Evolutionary conservation across 176 grass and related monocot species (phyloP), one percentile per base, ranked within the genome.

Genomic region (Paspalum vaginatum): DNA sequence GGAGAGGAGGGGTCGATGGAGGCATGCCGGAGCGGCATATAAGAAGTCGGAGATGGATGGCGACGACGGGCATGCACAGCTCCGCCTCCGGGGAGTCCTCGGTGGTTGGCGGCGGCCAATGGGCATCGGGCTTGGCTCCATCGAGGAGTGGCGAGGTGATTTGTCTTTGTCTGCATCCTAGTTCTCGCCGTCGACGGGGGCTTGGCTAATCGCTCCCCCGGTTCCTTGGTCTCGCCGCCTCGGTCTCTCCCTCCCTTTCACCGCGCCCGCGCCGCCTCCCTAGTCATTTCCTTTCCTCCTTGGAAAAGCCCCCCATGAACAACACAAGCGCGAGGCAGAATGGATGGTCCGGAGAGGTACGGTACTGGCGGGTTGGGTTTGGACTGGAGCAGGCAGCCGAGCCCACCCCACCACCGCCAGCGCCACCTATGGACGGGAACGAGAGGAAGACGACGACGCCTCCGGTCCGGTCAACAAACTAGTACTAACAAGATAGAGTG

Each of bases 51-150:
- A 20, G 59, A 44, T 72, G 16, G 51, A 12, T 5, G 62, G 62
- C 78, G 70, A 68, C 55, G 61, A 49, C 43, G 22, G 57, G 61
- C 51, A 24, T 48, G 37, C 14, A 63, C 41, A 69, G 65, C 66
- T 68, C n/a, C 71, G 63, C 60, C 65, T 10, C 52, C 50, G 53
- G 8, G 53, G 20, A 16, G 15, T 5, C 53, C 58, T 27, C 22
- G 0, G 24, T 11, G 51, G 22, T 54, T 48, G 32, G 32, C 32
- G 27, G 21, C 32, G 9, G 7, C 60, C 84, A 43, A 55, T 40
- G 85, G 70, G 62, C 78, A 77, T 87, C 71, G 85, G 78, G 71
- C 71, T 55, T 79, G 83, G 76, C 76, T 49, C 63, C 82, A 58
- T 58, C 64, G 46, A 72, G 25, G 43, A 32, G 32, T 1, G 3